phyloP scores from a whole-genome alignment of 257 asterid genomes.

The Solanum ossicruentum region DNA sequence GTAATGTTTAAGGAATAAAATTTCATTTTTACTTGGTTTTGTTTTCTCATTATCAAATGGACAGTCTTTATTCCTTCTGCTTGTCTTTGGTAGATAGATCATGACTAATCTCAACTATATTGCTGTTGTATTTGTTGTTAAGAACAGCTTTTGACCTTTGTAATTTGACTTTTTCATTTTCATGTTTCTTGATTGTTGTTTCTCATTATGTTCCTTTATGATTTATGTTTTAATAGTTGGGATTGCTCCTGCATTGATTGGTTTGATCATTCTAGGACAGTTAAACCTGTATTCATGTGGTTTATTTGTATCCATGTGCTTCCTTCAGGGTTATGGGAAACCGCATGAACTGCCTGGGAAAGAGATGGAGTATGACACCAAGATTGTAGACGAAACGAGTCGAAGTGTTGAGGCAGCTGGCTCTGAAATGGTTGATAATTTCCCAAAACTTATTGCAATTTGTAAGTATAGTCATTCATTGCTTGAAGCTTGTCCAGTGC shows the following conservation, averaged over 20 bases:
- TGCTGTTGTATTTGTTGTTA: not conserved
- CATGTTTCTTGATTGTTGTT: not conserved
- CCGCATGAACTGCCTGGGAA: slow-evolving; percentile 25
- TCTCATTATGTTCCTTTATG: not conserved
- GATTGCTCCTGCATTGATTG: not conserved
- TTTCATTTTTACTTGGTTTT: not conserved
- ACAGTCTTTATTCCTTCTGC: not conserved
- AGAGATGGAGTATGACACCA: slow-evolving; percentile 28
- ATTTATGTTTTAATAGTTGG: not conserved
- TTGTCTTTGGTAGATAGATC: not conserved
- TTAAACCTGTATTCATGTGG: not conserved
- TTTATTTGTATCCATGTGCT: not conserved
- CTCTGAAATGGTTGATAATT: slow-evolving; percentile 23
- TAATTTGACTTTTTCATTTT: not conserved
- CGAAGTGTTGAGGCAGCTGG: slow-evolving; percentile 20
- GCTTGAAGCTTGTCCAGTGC: not conserved
- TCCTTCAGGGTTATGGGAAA: slow-evolving; percentile 47
- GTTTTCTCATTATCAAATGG: not conserved
- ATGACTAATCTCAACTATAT: not conserved
- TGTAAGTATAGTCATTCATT: slow-evolving; percentile 35
- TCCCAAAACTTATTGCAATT: slow-evolving; percentile 49
- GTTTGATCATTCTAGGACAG: not conserved
- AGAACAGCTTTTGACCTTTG: not conserved
- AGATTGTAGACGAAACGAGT: slow-evolving; percentile 23
- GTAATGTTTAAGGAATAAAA: not conserved